Conservation (phyloP, 371 early-diverging fungal species). For the Mycotypha africana region DNA sequence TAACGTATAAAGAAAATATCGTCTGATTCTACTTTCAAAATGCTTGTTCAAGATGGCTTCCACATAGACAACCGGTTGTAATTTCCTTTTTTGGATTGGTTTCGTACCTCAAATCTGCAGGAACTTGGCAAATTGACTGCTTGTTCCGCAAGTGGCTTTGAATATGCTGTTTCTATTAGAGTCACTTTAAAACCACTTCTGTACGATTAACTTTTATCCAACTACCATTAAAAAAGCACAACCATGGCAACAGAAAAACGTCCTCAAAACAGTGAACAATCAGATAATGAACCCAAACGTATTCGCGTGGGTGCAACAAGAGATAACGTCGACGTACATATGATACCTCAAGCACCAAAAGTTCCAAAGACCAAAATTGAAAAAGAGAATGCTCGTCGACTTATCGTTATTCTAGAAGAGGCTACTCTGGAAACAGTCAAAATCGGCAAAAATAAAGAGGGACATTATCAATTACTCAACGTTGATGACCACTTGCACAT, state of each 20-base stretch:
- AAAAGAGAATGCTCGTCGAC: slow-evolving; percentile 74
- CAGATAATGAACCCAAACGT: slow-evolving; percentile 30
- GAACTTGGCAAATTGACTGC: background rate
- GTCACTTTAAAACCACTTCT: no score
- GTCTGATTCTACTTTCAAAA: no score
- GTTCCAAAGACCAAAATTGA: slow-evolving; percentile 72
- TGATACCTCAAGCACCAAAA: slow-evolving; percentile 75
- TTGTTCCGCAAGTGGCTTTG: background rate
- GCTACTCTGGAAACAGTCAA: slow-evolving; percentile 94
- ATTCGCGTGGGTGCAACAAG: slow-evolving; percentile 43
- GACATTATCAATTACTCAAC: slow-evolving; percentile 89
- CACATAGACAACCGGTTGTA: no score
- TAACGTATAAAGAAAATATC: no score
- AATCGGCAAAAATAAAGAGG: slow-evolving; percentile 87
- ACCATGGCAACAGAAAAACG: slow-evolving; percentile 21
- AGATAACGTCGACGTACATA: slow-evolving; percentile 46
- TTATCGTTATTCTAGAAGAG: slow-evolving; percentile 90
- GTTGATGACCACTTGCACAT: slow-evolving; percentile 94
- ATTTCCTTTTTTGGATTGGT: no score
- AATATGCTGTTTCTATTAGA: no score
- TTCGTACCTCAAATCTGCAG: no score
- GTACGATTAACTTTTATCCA: no score
- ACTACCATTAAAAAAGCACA: no score
- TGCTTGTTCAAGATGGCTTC: no score
- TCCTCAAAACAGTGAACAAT: slow-evolving; percentile 6